These are phyloP conservation scores for Candida buenavistaensis DNA, from an alignment of 1,139 yeast genomes.

Conservation along the genomic window DNA sequence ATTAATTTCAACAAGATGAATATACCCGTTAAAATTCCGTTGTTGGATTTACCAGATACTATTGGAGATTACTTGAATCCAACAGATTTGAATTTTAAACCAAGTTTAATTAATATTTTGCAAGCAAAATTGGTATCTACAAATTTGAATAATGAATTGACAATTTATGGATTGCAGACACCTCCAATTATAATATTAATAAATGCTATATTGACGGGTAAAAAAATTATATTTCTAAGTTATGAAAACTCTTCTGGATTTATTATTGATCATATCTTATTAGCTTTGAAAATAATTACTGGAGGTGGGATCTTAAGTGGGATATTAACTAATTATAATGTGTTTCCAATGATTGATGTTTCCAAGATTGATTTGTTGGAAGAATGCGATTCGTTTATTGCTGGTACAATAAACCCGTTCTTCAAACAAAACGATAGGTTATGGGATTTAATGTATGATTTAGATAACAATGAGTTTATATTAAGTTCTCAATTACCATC, in stretches of 20 bases:
- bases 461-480: constrained; percentile 49
- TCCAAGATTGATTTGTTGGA: constrained; percentile 58
- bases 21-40: constrained; percentile 45
- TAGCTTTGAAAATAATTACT: constrained; percentile 53
- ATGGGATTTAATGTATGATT: constrained; percentile 62
- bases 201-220: constrained; percentile 59
- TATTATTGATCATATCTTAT: constrained; percentile 55
- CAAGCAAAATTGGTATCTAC: constrained; percentile 33
- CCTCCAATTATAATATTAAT: constrained; percentile 59
- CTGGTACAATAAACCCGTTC: constrained; percentile 69
- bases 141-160: constrained; percentile 37
- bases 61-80: constrained; percentile 51
- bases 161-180: constrained; percentile 57
- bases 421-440: constrained; percentile 55
- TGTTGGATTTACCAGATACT: constrained; percentile 42
- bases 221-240: constrained; percentile 54
- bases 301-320: constrained; percentile 63
- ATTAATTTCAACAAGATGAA: constrained; percentile 40
- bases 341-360: constrained; percentile 64
- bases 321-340: constrained; percentile 42
- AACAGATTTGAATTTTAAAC: constrained; percentile 44
- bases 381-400: constrained; percentile 55
- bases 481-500: constrained; percentile 24
- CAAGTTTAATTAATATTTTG: constrained; percentile 40
- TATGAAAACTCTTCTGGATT: constrained; percentile 55